Base-by-base conservation (phyloP, 2,329 filamentous ascomycete genomes). In the Colletotrichum lentis region DNA sequence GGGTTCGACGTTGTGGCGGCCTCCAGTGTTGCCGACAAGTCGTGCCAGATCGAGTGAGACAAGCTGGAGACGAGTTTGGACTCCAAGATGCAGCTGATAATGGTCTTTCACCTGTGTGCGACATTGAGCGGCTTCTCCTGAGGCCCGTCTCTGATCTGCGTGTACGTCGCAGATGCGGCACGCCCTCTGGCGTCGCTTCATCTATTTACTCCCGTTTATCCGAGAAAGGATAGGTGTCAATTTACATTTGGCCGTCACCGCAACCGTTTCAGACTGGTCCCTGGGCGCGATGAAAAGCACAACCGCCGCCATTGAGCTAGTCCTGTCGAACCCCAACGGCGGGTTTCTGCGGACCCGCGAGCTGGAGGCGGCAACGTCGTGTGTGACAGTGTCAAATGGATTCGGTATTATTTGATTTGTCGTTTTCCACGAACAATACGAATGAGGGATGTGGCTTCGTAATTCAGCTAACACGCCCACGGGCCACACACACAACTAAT, bases 291-390 rank as follows among this genome's bases (percentile, higher is more conserved):
- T 27, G 7, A n/a, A 46, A 20, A 8, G 37, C 14, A 31, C 18
- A 41, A 20, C 27, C 41, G 41, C 47, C 47, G 57, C 31, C 18
- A 47, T 5, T 27, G 27, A 27, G 49, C 49, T 43, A 55, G 35
- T 37, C 22, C 37, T 47, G 41, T 62, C 49, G 62, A 65, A 53
- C 43, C 31, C 22, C 11, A 62, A 66, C 18, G 31, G 58, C 22
- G 14, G 35, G 10, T 35, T 43, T 27, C 16, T 24, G 27, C 31
- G 18, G 14, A 50, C 14, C 59, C 37, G 14, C 31, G 37, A 18
- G 41, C 57, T 41, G 59, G 35, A 46, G 39, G 20, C 35, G 43
- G 31, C 18, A 31, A 37, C 31, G 49, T 11, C 31, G 14, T 31
- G 16, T 12, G 49, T 53, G 35, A 35, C 50, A 43, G 49, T 57